Base-by-base conservation (phyloP, 1,139 yeast species). In the Debaryomycetaceae sp. region DNA sequence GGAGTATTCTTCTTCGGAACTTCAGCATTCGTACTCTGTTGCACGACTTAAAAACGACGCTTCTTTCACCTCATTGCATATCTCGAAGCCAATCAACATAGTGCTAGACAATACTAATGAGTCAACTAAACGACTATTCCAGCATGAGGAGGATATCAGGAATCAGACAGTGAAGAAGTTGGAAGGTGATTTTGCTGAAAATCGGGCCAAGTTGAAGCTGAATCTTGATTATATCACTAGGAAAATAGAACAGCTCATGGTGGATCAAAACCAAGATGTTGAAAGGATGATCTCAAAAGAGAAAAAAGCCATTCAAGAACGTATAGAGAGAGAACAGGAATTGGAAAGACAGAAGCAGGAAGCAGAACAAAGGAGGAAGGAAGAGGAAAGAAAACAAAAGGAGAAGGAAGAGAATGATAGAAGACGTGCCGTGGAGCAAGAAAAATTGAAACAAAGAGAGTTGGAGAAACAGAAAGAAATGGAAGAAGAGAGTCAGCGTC, bases 241-340 rank as follows among this genome's bases (percentile, higher is more conserved):
- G 6, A 36, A 34, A 9, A 42, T 52, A 36, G 27, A 44, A 11
- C 17, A 41, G 31, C 31, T 27, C 8, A 27, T 27, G 31, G 4
- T 36, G 7, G 30, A 56, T 5, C 68, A 63, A 44, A 47, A 48
- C 27, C 27, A 38, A 6, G 53, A 55, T 37, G 66, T 64, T 6
- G 43, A 55, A 13, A 50, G 48, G 33, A 42, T 47, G 23, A 48
- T 51, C 40, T 50, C 52, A 42, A 51, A 54, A 41, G 57, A 52
- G 39, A 47, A 42, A n/a, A 39, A 38, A 36, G 41, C 40, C 31
- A 36, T 39, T 37, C 38, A 41, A 40, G 45, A 49, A 42, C 45
- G 43, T 35, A 39, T 45, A 34, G 45, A 45, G 31, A 43, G 47
- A 38, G 44, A 49, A 42, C 48, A 42, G 44, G 49, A 42, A 6